phyloP scores from a whole-genome alignment of 768 basidiomycete genomes.

The Tulasnella sp. region DNA sequence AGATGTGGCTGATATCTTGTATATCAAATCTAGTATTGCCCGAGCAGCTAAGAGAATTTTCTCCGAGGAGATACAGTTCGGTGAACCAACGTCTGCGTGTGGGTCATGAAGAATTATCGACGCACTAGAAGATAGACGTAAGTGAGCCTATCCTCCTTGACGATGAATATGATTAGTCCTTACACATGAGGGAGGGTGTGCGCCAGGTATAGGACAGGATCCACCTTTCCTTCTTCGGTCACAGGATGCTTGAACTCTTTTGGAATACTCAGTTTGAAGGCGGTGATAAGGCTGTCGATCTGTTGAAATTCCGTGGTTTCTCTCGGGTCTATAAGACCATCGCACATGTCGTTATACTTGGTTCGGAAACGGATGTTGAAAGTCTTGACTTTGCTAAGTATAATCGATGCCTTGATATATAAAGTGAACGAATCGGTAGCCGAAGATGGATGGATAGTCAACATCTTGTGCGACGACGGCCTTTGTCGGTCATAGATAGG shows the following conservation, averaged over 20 bases:
- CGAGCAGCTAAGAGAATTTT: slow-evolving; percentile 11
- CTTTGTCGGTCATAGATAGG: slow-evolving; percentile 6
- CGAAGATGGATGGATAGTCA: slow-evolving; percentile 10
- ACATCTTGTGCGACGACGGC: slow-evolving; percentile 2
- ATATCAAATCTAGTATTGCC: slow-evolving; percentile 12
- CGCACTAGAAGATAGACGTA: slow-evolving; percentile 5
- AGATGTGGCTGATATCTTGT: slow-evolving; percentile 13
- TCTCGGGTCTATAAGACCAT: slow-evolving; percentile 34
- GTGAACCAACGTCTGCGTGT: slow-evolving; percentile 14
- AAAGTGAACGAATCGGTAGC: slow-evolving; percentile 15
- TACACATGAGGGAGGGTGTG: slow-evolving; percentile 24
- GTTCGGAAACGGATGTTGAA: slow-evolving; percentile 14
- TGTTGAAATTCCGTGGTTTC: slow-evolving; percentile 50
- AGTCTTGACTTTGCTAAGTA: slow-evolving; percentile 11
- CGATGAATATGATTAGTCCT: not conserved
- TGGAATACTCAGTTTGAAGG: slow-evolving; percentile 49
- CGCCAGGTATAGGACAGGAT: slow-evolving; percentile 40
- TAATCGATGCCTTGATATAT: slow-evolving; percentile 14
- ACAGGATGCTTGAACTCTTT: slow-evolving; percentile 43
- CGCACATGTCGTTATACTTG: not conserved
- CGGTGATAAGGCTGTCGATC: slow-evolving; percentile 43
- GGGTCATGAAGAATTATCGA: slow-evolving; percentile 14
- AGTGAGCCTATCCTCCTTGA: not conserved
- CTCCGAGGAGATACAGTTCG: not conserved
- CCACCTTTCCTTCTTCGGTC: slow-evolving; percentile 29